Percentiles rank a stretch among this genome's conserved stretches.
These are phyloP conservation scores for Porphyrellus cyaneotinctus DNA, from an alignment of 768 basidiomycete species.

Conservation along the genomic window DNA sequence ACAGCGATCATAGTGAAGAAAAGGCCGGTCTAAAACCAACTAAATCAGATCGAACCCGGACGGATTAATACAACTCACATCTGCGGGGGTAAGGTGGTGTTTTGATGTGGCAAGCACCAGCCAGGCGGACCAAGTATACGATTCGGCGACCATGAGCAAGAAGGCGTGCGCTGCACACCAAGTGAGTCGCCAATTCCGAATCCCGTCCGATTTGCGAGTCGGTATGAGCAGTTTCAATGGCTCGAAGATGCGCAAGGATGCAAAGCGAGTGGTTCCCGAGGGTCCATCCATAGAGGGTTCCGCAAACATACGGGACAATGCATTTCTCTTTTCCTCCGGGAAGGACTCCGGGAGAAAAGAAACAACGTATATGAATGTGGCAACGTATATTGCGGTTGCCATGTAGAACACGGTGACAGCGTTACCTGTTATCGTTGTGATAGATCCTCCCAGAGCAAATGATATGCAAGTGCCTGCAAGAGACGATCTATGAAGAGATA, in stretches of 20 bases:
- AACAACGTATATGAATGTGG: slow-evolving; percentile 20
- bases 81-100: slow-evolving; percentile 26
- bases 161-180: slow-evolving; percentile 28
- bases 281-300: not conserved
- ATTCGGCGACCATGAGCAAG: slow-evolving; percentile 14
- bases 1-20: slow-evolving; percentile 18
- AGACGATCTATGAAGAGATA: not conserved
- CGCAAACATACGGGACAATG: slow-evolving; percentile 6
- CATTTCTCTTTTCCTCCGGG: slow-evolving; percentile 20
- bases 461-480: slow-evolving; percentile 24
- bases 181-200: slow-evolving; percentile 28
- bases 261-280: not conserved
- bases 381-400: slow-evolving; percentile 11
- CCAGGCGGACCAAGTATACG: slow-evolving; percentile 16
- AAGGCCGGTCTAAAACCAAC: slow-evolving; percentile 24
- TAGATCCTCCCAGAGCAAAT: slow-evolving; percentile 27
- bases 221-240: slow-evolving; percentile 26
- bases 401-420: slow-evolving; percentile 22
- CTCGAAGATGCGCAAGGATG: slow-evolving; percentile 14
- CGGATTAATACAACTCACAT: slow-evolving; percentile 11
- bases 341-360: slow-evolving; percentile 31
- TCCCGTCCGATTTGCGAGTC: slow-evolving; percentile 11
- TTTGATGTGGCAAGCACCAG: slow-evolving; percentile 25
- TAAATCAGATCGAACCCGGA: not conserved
- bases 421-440: slow-evolving; percentile 27